Evolutionary conservation across 2,329 filamentous ascomycete genomes (phyloP).

Genomic region (Mariannaea elegans): DNA sequence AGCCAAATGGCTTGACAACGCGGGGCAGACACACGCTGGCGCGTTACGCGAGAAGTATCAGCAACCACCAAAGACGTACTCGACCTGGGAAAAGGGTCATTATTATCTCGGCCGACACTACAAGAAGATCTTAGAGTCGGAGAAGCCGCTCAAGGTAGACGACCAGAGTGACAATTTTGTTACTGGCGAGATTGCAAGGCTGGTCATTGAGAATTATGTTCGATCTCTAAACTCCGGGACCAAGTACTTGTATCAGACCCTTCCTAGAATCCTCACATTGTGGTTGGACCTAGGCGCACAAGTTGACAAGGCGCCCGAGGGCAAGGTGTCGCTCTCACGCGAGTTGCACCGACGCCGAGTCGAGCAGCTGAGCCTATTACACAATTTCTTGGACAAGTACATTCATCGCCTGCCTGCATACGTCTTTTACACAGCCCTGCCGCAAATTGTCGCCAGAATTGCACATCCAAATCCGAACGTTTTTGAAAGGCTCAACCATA

Average conservation of each 20-base stretch:
- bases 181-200: constrained; percentile 83
- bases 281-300: constrained; percentile 92
- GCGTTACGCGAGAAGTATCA: constrained; percentile 85
- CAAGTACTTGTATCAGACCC: constrained; percentile 94
- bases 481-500: constrained; percentile 77
- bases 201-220: constrained; percentile 94
- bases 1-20: constrained; percentile 95
- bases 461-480: constrained; percentile 83
- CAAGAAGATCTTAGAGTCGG: constrained; percentile 92
- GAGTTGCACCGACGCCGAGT: constrained; percentile 66
- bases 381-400: constrained; percentile 83
- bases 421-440: constrained; percentile 82
- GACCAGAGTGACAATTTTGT: constrained; percentile 82
- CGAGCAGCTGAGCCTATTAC: constrained; percentile 73
- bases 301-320: constrained; percentile 69
- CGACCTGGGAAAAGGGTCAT: constrained; percentile 93
- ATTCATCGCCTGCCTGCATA: constrained; percentile 76
- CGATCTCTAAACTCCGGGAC: constrained; percentile 87
- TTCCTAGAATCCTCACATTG: constrained; percentile 89
- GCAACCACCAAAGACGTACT: constrained; percentile 74
- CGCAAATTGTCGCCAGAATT: constrained; percentile 96
- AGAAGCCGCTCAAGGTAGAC: constrained; percentile 77
- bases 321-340: constrained; percentile 60
- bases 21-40: constrained; percentile 89
- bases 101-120: constrained; percentile 98